Evolutionary conservation across 2,329 filamentous ascomycete genomes (phyloP).

Genomic region (Colletotrichum salicis): DNA sequence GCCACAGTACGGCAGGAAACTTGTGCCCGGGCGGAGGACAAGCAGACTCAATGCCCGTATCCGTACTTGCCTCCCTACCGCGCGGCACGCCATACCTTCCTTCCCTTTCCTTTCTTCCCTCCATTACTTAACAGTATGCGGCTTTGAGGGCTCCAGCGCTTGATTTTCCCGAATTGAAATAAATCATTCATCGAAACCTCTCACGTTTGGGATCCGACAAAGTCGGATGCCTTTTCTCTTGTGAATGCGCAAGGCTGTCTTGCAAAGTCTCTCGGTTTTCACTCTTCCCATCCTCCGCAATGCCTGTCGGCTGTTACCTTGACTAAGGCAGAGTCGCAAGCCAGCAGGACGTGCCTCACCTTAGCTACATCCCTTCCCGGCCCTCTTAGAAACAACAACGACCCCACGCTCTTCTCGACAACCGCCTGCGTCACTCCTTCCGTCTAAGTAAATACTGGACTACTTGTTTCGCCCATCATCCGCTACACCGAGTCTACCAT

Average conservation of each 20-base stretch:
- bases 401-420: slow-evolving; percentile 2
- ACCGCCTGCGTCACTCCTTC: neutral
- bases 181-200: neutral
- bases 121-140: neutral
- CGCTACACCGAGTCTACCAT: neutral
- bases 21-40: neutral
- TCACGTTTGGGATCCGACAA: neutral
- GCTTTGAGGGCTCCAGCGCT: neutral
- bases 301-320: neutral
- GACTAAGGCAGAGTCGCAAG: neutral
- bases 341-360: neutral
- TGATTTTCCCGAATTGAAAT: neutral
- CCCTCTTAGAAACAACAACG: neutral
- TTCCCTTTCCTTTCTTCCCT: neutral
- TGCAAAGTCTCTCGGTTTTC: neutral
- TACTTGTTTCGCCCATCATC: neutral
- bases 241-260: neutral
- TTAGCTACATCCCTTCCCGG: neutral
- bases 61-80: neutral
- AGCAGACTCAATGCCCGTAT: neutral
- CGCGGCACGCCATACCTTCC: neutral
- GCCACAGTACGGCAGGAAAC: neutral
- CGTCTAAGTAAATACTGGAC: neutral
- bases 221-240: neutral
- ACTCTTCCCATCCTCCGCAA: neutral